Evolutionary conservation across 257 asterid species (phyloP), one percentile per base, ranked within the genome.

Genomic region (Capsicum rhomboideum): DNA sequence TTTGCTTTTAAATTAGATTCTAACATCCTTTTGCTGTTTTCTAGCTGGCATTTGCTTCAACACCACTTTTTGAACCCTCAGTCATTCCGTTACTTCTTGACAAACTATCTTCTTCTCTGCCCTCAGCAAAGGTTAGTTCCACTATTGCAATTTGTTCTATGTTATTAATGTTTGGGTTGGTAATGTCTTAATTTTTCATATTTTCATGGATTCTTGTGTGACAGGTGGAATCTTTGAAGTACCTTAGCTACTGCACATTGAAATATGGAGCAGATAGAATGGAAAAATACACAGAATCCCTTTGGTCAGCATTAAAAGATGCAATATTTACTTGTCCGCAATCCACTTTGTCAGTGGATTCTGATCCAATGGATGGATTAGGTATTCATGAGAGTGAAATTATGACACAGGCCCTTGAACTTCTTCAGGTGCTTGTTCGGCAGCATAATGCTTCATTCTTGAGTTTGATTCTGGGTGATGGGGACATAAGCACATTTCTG

Each of bases 161-260:
- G 80, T 44, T 82, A 49, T 87, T 68, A 85, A 61, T n/a, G 34
- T 83, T 68, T 40, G 61, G 56, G 56, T 68, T 55, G 83, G 34
- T 68, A 18, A 21, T 67, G 66, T 53, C 46, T 23, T 81, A 68
- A 31, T 29, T 81, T 81, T 46, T 69, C 44, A 34, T 34, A 26
- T 77, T 86, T 53, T 85, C 85, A 31, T 88, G 59, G 61, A 66
- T 77, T 26, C 46, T 77, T 28, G 64, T 50, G 82, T 1, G 82
- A 84, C 93, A 97, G 99, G 94, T 91, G 92, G 99, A 97, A 79
- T 93, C 99, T 61, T 89, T 95, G 67, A 95, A 78, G 92, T 95
- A 88, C 86, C 94, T 97, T 84, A 89, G 93, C 91, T 92, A 87
- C 85, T 97, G 98, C 89, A 63, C 90, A 40, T 44, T 82, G 56